Evolutionary conservation across 1,284 basidiomycete genomes (phyloP).

Genomic region (Phellopilus nigrolimitatus): DNA sequence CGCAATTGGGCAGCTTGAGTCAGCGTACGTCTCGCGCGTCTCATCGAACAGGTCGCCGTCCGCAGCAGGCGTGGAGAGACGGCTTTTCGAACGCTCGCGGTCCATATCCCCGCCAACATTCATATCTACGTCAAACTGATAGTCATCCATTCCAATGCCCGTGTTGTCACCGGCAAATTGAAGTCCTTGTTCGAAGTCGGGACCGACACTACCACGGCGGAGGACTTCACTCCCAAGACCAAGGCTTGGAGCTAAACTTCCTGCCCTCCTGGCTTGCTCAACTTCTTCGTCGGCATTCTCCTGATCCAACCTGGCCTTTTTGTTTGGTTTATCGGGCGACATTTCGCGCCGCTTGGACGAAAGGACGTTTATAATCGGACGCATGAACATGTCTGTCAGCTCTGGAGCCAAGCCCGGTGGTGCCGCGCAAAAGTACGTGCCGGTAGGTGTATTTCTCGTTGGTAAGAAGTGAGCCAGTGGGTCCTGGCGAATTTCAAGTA

Average conservation of each 20-base stretch:
- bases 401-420: constrained; percentile 80
- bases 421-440: constrained; percentile 75
- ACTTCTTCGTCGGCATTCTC: constrained; percentile 45
- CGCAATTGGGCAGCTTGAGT: constrained; percentile 73
- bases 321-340: constrained; percentile 54
- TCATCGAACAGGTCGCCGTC: constrained; percentile 49
- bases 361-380: constrained; percentile 52
- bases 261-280: constrained; percentile 64
- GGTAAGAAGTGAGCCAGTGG: constrained; percentile 84
- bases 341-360: constrained; percentile 49
- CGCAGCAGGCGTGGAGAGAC: constrained; percentile 63
- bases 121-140: constrained; percentile 51
- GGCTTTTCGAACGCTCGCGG: constrained; percentile 45
- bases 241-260: constrained; percentile 38
- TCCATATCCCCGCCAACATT: constrained; percentile 31
- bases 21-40: constrained; percentile 58
- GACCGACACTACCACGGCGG: constrained; percentile 45
- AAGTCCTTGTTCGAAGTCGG: constrained; percentile 43
- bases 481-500: constrained; percentile 81
- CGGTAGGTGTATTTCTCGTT: constrained; percentile 63
- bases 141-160: constrained; percentile 49
- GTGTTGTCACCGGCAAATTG: constrained; percentile 57
- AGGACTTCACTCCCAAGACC: constrained; percentile 60
- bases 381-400: constrained; percentile 77
- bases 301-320: constrained; percentile 53